Percentiles rank a stretch among this genome's conserved stretches.
These are phyloP conservation scores for Eruca vesicaria DNA, from an alignment of 441 rosid species.

Conservation along the genomic window DNA sequence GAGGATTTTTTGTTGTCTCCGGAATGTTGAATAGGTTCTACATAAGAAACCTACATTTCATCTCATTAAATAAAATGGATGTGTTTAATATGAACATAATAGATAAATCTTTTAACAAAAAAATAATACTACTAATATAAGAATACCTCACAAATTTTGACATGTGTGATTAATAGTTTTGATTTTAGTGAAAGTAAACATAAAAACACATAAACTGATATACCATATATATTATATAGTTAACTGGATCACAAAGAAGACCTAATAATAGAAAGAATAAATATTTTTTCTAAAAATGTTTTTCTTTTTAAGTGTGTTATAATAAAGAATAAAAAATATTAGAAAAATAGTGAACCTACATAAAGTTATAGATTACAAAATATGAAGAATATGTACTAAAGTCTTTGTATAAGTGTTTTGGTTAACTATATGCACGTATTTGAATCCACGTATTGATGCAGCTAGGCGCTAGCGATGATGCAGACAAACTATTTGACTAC, in stretches of 20 bases:
- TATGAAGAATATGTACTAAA: background rate
- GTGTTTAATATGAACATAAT: background rate
- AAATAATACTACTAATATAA: background rate
- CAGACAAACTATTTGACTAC: background rate
- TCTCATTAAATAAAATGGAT: background rate
- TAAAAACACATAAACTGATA: too few species aligned
- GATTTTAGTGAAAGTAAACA: background rate
- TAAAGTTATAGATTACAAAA: background rate
- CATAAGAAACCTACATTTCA: too few species aligned
- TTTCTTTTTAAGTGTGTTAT: background rate
- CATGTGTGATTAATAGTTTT: background rate
- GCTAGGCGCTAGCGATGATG: background rate
- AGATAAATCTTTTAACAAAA: background rate
- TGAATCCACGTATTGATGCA: background rate
- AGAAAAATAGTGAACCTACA: background rate
- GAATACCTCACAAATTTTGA: background rate
- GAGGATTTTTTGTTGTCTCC: too few species aligned
- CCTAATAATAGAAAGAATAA: background rate
- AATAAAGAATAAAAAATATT: background rate
- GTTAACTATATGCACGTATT: background rate
- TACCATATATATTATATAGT: background rate
- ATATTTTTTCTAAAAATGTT: background rate
- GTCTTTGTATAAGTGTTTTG: background rate
- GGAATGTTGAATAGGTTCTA: too few species aligned
- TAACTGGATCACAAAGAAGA: background rate